These are phyloP conservation scores for Arthroderma uncinatum DNA, from an alignment of 2,329 filamentous ascomycete genomes.

Conservation along the genomic window DNA sequence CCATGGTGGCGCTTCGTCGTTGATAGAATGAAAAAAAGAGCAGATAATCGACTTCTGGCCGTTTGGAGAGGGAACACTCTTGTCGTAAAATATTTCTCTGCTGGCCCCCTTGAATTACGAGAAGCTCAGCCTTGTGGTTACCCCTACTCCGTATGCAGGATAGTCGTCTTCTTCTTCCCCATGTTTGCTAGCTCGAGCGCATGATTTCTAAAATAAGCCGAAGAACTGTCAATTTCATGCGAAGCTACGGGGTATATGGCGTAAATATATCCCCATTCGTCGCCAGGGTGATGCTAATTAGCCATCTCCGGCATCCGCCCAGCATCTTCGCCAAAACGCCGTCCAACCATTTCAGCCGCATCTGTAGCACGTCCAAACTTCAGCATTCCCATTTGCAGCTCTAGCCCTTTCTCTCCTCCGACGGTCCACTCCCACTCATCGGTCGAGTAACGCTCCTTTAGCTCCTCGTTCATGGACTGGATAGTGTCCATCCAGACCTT, in stretches of 20 bases:
- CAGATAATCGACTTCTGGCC: neutral
- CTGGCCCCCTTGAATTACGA: neutral
- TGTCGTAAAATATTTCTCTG: slow-evolving; percentile 6
- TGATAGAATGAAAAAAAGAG: neutral
- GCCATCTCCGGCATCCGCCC: neutral
- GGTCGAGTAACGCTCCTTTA: neutral
- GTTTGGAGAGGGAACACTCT: neutral
- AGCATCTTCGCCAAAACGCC: neutral
- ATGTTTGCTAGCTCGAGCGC: neutral
- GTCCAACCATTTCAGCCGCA: slow-evolving; percentile 7
- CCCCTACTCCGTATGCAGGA: neutral
- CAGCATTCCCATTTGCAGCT: slow-evolving; percentile 11
- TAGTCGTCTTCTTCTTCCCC: neutral
- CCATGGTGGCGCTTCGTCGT: slow-evolving; percentile 1
- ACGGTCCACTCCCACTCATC: slow-evolving; percentile 10
- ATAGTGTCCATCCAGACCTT: slow-evolving; percentile 6
- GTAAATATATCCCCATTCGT: neutral
- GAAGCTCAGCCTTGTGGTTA: neutral
- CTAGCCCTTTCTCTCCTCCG: slow-evolving; percentile 8
- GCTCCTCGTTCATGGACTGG: slow-evolving; percentile 7
- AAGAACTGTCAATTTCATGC: neutral
- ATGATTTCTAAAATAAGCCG: neutral
- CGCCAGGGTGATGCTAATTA: neutral
- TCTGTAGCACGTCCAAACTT: slow-evolving; percentile 9
- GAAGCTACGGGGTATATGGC: neutral